Evolutionary conservation across 805 yeast genomes (phyloP).

Genomic region (Wickerhamomyces subpelliculosus): DNA sequence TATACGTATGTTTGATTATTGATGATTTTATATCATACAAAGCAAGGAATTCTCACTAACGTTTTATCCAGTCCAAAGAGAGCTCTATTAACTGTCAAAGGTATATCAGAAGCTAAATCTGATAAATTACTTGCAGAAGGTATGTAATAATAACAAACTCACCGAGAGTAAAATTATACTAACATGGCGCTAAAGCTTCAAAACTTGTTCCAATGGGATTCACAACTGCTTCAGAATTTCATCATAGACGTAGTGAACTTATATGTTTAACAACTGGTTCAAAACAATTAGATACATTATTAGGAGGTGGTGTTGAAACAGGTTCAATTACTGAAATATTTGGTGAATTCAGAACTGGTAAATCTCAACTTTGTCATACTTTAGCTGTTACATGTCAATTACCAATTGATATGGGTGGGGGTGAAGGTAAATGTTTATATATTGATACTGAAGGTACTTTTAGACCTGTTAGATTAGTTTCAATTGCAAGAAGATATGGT

Average conservation of each 20-base stretch:
- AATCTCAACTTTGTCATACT: constrained; percentile 94
- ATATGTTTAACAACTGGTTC: constrained; percentile 95
- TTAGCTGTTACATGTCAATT: constrained; percentile 94
- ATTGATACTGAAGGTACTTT: constrained; percentile 98
- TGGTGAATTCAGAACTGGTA: constrained; percentile 97
- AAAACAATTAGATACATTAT: constrained; percentile 80
- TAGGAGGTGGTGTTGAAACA: constrained; percentile 97
- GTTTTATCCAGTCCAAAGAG: constrained; percentile 53
- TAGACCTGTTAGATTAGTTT: constrained; percentile 81
- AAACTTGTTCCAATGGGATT: constrained; percentile 92
- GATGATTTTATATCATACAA: not conserved
- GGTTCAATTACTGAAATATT: constrained; percentile 94
- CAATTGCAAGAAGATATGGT: constrained; percentile 89
- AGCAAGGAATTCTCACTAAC: constrained; percentile 7
- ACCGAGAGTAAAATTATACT: too few relatives aligned
- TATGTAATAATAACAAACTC: too few relatives aligned
- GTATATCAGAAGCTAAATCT: constrained; percentile 94
- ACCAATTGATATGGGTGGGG: constrained; percentile 96
- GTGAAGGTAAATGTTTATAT: constrained; percentile 94
- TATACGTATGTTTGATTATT: constrained; percentile 47
- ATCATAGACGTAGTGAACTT: constrained; percentile 80
- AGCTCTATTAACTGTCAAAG: constrained; percentile 69
- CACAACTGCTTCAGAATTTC: constrained; percentile 94
- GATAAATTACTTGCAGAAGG: constrained; percentile 73
- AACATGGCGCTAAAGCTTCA: too few relatives aligned